Evolutionary conservation across 768 basidiomycete species (phyloP).

Genomic region (Auricularia auricula-judae): DNA sequence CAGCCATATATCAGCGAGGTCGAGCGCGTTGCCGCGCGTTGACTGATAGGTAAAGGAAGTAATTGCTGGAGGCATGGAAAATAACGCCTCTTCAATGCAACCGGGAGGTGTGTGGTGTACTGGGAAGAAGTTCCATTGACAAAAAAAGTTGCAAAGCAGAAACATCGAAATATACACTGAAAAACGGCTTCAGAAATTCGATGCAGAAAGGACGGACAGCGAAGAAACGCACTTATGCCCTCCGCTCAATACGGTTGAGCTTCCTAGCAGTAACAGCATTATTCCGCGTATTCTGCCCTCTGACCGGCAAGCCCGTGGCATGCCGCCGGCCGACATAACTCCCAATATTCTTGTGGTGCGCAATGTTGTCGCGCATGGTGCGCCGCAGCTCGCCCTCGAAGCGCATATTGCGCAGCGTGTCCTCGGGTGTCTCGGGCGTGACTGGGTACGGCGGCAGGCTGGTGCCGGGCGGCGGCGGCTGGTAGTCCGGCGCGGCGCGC

Average conservation of each 20-base stretch:
- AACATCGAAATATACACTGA: too few relatives aligned
- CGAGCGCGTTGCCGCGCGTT: too few relatives aligned
- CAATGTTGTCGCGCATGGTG: conserved; percentile 81
- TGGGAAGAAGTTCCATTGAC: too few relatives aligned
- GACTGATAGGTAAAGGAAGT: too few relatives aligned
- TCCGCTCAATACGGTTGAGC: conserved; percentile 76
- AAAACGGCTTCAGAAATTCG: too few relatives aligned
- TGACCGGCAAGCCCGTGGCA: conserved; percentile 85
- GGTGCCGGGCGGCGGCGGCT: conserved; percentile 33
- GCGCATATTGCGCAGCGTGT: conserved; percentile 63
- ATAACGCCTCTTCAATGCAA: too few relatives aligned
- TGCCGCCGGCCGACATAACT: conserved; percentile 89
- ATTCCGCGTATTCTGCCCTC: conserved; percentile 86
- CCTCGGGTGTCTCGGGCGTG: conserved; percentile 21
- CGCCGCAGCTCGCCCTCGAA: conserved; percentile 82
- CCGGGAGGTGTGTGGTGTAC: too few relatives aligned
- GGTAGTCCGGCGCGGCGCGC: conserved; percentile 46
- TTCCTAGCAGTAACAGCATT: conserved; percentile 87
- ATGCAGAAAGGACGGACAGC: too few relatives aligned
- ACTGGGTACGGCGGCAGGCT: conserved; percentile 20
- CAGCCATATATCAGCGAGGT: too few relatives aligned
- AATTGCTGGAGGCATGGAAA: too few relatives aligned
- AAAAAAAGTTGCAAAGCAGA: too few relatives aligned
- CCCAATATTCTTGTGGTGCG: conserved; percentile 87
- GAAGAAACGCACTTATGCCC: conserved; percentile 17